Evolutionary conservation across 805 yeast species (phyloP), one percentile per base, ranked within the genome.

Genomic region (Schwanniomyces polymorphus): DNA sequence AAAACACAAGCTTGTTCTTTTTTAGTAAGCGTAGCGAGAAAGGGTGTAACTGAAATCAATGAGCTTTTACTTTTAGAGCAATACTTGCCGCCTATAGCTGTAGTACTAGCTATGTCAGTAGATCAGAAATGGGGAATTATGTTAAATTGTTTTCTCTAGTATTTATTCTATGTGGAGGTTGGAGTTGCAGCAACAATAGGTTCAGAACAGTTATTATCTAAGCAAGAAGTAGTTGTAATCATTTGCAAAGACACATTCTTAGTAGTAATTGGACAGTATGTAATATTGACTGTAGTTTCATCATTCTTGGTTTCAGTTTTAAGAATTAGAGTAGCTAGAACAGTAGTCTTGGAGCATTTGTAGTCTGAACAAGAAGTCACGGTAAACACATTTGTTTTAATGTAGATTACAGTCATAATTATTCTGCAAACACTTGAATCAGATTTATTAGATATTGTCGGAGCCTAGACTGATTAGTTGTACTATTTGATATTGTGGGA

Each of bases 361-460:
- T 69, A 40, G 45, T 64, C 64, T 5, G 57, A 45, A 52, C 77
- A 72, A 11, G 74, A 65, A 31, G 77, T 68, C 42, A 65, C 54
- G 21, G 72, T 67, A 11, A 68, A 41, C n/a, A 63, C 60, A 46
- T 21, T 3, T 21, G 23, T n/a, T n/a, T 21, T 21, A 6, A 46
- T 47, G 27, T 49, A 40, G 47, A 53, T 48, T 37, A 45, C 43
- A 38, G 59, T 52, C n/a, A n/a, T n/a, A n/a, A n/a, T n/a, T 4
- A 4, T 27, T 28, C 43, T 43, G 40, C 51, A 52, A 4, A 5
- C 3, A 21, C 5, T 5, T 4, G 23, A 21, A 5, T 5, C 23
- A 21, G 23, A 21, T 4, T 5, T 5, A 21, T 3, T 21, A 21
- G 5, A 3, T 21, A 5, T 4, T 21, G 23, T 5, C 3, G 23